Evolutionary conservation across 805 yeast species (phyloP).

Genomic region (Saccharomyces kudriavzevii): DNA sequence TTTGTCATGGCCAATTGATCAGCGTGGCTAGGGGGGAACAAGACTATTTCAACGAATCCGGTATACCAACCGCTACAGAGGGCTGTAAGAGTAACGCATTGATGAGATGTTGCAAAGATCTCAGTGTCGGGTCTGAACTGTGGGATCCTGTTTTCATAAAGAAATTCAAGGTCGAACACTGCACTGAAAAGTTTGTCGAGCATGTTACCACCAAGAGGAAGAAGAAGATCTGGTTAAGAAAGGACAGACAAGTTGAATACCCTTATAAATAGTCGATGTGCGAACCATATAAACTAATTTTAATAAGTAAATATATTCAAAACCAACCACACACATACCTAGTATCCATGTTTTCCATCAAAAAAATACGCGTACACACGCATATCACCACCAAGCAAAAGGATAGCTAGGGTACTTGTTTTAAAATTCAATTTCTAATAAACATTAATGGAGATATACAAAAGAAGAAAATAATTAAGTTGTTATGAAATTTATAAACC

Average conservation of each 20-base stretch:
- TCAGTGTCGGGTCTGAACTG: conserved; percentile 91
- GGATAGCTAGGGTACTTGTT: conserved; percentile 11
- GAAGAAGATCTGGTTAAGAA: conserved; percentile 89
- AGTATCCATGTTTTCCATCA: neutral
- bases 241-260: conserved; percentile 72
- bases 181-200: conserved; percentile 81
- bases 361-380: no score
- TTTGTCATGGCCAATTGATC: conserved; percentile 82
- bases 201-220: conserved; percentile 73
- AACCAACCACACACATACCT: neutral
- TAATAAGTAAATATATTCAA: neutral
- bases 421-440: conserved; percentile 16
- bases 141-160: conserved; percentile 95
- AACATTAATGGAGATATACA: conserved; percentile 10
- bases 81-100: conserved; percentile 95
- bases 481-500: conserved; percentile 37
- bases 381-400: neutral
- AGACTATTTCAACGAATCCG: conserved; percentile 77
- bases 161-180: conserved; percentile 49
- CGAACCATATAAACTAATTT: neutral
- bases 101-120: conserved; percentile 96
- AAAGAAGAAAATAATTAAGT: conserved; percentile 4
- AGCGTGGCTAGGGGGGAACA: conserved; percentile 94
- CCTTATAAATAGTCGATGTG: conserved; percentile 51
- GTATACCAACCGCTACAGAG: conserved; percentile 91